A percentile compares a stretch with the other conserved stretches of the same genome.
These are phyloP conservation scores for Lizonia empirigonia DNA, from an alignment of 2,329 filamentous ascomycete species.

Conservation along the genomic window DNA sequence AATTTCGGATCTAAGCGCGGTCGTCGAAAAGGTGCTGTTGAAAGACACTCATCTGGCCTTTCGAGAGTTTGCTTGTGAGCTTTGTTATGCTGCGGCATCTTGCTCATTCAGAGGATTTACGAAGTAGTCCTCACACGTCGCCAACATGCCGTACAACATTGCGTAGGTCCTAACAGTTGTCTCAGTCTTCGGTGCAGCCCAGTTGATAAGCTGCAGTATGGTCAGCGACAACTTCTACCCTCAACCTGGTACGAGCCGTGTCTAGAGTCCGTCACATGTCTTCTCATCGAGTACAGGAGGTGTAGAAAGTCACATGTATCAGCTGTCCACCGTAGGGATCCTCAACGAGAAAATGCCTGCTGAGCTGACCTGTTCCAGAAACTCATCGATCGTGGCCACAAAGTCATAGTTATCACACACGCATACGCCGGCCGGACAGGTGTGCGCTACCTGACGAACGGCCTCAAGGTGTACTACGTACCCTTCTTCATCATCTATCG, in stretches of 20 bases:
- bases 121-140: conserved; percentile 22
- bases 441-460: conserved; percentile 93
- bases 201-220: conserved; percentile 64
- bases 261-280: background rate
- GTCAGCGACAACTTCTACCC: conserved; percentile 99
- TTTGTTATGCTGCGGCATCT: conserved; percentile 31
- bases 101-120: conserved; percentile 24
- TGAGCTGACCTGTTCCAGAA: conserved; percentile 60
- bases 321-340: conserved; percentile 77
- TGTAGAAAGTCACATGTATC: conserved; percentile 98
- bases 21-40: too few species aligned
- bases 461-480: conserved; percentile 96
- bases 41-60: too few species aligned
- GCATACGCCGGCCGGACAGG: conserved; percentile 90
- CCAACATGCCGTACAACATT: conserved; percentile 71
- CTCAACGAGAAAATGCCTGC: too few species aligned
- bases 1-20: too few species aligned
- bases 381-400: conserved; percentile 95
- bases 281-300: conserved; percentile 62
- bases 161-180: conserved; percentile 57
- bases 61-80: background rate
- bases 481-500: conserved; percentile 97
- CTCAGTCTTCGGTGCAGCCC: background rate
- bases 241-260: conserved; percentile 68
- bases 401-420: conserved; percentile 97